A percentile compares a stretch with the other conserved stretches of the same genome.
Evolutionary conservation across 1,284 basidiomycete genomes (phyloP).

Genomic region (Chalciporus sp.): DNA sequence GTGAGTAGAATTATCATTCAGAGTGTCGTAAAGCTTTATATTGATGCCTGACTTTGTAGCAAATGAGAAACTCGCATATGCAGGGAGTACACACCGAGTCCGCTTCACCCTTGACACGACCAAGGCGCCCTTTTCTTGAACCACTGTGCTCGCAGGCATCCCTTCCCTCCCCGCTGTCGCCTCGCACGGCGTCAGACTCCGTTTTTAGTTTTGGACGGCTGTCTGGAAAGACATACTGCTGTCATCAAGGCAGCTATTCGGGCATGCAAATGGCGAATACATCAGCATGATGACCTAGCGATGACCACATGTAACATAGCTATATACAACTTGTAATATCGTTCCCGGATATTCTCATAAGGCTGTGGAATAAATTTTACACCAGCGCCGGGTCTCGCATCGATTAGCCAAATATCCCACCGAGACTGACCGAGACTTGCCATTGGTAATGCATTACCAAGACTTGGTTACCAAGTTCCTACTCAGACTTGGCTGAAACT

Average conservation of each 20-base stretch:
- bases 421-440: not conserved
- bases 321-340: too few relatives aligned
- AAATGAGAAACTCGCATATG: not conserved
- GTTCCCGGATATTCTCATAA: too few relatives aligned
- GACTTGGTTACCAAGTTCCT: not conserved
- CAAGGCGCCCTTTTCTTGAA: not conserved
- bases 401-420: not conserved
- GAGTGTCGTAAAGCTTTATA: not conserved
- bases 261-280: not conserved
- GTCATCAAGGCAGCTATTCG: not conserved
- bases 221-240: conserved; percentile 6
- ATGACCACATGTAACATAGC: not conserved
- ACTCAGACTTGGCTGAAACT: too few relatives aligned
- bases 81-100: not conserved
- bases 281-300: not conserved
- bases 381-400: not conserved
- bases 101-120: not conserved
- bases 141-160: not conserved
- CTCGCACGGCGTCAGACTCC: conserved; percentile 2
- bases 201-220: conserved; percentile 5
- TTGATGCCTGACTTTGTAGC: conserved; percentile 12
- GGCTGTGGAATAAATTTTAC: conserved; percentile 6
- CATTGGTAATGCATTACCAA: too few relatives aligned
- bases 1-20: conserved; percentile 10
- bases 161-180: conserved; percentile 12